Percentiles rank a stretch among this genome's conserved stretches.
Conservation (phyloP, 2,329 filamentous ascomycete species). For the Aspergillus tanneri region DNA sequence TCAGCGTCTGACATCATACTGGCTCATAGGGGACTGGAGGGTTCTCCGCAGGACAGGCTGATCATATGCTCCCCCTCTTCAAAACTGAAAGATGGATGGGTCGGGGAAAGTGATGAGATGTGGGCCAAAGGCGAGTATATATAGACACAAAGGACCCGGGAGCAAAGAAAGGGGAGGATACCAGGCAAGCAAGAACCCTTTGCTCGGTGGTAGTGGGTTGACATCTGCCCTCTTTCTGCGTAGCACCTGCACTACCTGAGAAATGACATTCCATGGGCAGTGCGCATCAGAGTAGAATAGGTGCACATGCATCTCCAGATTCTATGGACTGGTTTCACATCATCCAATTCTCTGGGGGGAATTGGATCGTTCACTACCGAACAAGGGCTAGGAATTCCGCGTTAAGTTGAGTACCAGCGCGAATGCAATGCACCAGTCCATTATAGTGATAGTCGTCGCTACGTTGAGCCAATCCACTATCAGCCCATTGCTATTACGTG, state of each 20-base stretch:
- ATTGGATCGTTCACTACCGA: background rate
- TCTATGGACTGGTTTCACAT: background rate
- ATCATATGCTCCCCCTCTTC: background rate
- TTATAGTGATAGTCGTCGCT: background rate
- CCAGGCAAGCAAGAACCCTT: conserved; percentile 4
- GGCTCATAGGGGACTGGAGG: background rate
- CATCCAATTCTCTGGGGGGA: background rate
- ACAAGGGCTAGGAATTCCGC: conserved; percentile 7
- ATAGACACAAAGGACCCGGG: conserved; percentile 7
- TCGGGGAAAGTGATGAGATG: background rate
- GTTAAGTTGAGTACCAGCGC: background rate
- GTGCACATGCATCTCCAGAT: background rate
- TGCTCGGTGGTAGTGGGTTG: conserved; percentile 10
- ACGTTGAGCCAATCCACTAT: background rate
- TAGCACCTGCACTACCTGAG: conserved; percentile 16
- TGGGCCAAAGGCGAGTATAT: conserved; percentile 8
- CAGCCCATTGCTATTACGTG: background rate
- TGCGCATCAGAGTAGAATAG: background rate
- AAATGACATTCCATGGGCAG: conserved; percentile 19
- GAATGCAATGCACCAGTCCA: background rate
- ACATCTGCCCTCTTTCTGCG: conserved; percentile 19
- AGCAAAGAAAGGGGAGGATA: conserved; percentile 10
- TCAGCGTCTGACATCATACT: conserved; percentile 26
- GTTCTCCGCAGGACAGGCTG: background rate
- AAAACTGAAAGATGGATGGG: conserved; percentile 1